Evolutionary conservation across 2,329 filamentous ascomycete species (phyloP).

Genomic region (Parastagonospora avenae): DNA sequence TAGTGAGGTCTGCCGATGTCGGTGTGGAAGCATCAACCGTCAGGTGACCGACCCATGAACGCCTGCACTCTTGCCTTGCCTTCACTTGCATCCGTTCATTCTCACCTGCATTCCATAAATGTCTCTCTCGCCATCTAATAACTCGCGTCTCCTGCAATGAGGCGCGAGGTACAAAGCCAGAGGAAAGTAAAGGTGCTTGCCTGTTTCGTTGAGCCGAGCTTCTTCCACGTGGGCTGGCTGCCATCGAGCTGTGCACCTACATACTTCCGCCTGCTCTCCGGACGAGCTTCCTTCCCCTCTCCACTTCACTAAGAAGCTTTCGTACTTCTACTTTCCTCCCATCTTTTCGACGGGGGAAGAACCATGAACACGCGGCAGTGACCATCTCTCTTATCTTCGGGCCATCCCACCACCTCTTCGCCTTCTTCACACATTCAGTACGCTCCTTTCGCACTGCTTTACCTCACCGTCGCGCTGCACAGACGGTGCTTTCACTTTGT

Average conservation of each 20-base stretch:
- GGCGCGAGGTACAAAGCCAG: constrained; percentile 73
- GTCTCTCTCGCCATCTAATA: constrained; percentile 75
- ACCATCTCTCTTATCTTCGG: constrained; percentile 30
- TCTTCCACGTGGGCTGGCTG: constrained; percentile 37
- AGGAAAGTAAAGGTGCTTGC: constrained; percentile 60
- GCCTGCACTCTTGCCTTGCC: background rate
- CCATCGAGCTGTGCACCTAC: constrained; percentile 31
- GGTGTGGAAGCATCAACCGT: background rate
- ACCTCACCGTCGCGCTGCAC: constrained; percentile 30
- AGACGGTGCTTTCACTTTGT: constrained; percentile 33
- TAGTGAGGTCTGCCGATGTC: no score
- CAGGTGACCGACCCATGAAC: background rate
- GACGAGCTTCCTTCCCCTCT: constrained; percentile 28
- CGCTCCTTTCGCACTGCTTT: constrained; percentile 45
- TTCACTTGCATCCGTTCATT: background rate
- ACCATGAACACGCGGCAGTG: constrained; percentile 28
- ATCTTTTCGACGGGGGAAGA: constrained; percentile 18
- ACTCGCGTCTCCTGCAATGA: constrained; percentile 60
- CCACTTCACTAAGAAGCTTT: constrained; percentile 15
- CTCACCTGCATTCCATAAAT: background rate
- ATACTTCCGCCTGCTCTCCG: constrained; percentile 29
- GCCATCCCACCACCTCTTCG: constrained; percentile 31
- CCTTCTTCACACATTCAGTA: constrained; percentile 36
- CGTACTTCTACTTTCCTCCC: constrained; percentile 18
- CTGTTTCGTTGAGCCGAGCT: constrained; percentile 29